Base-by-base conservation (phyloP, 2,329 filamentous ascomycete genomes). In the Fusarium abutilonis region DNA sequence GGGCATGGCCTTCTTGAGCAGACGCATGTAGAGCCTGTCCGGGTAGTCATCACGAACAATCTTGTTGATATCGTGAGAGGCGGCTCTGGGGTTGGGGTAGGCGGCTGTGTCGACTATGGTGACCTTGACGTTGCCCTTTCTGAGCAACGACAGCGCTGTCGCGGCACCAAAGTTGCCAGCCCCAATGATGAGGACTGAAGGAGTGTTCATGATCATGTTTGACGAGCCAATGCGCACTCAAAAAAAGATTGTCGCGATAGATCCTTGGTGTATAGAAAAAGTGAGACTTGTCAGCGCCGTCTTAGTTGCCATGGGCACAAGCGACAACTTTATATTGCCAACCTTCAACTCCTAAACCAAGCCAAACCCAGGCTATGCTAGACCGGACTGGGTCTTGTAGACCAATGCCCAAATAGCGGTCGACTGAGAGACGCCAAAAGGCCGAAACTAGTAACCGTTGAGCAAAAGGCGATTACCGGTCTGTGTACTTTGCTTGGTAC, bases 1-100 rank as follows among this genome's bases (percentile, higher is more conserved):
- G 15, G 73, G 71, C 77, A 79, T 79, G 59, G 77, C 77, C 58
- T 74, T 73, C 40, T 70, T 70, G 46, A 78, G 71, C 73, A 79
- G 74, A 41, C 69, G 70, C 72, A 78, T 79, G 64, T 78, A 79
- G 31, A 76, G 71, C 31, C 55, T 58, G 66, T 79, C 76, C 9
- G 74, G 73, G 54, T 79, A 79, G 63, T 79, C 77, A 60, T 78
- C 76, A 29, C 77, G 74, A 13, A 79, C 75, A 54, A 79, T 79
- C 69, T 79, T 79, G 74, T 77, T 79, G 63, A 78, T 71, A 60
- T 79, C 77, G 32, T 85, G 84, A 10, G 77, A 79, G n/a, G 77
- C 77, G 15, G 77, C 76, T 49, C 75, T 70, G 28, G 76, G 76
- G 53, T 76, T 78, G 48, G 77, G 75, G 29, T 68, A 75, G 13